These are phyloP conservation scores for Lasiosphaeria miniovina DNA, from an alignment of 495 filamentous ascomycete genomes.

Conservation along the genomic window DNA sequence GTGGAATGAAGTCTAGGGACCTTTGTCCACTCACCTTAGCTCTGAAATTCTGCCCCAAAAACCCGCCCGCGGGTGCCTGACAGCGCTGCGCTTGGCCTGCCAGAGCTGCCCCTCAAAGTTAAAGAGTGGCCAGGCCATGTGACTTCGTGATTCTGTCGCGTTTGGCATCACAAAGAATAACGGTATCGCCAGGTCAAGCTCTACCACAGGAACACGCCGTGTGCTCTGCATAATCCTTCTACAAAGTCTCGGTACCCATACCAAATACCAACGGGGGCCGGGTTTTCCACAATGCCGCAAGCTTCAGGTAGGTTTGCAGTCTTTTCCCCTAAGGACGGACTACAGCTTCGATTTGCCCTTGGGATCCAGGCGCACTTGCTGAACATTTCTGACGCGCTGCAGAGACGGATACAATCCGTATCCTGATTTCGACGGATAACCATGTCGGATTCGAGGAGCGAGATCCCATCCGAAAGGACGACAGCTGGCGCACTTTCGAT, in stretches of 20 bases:
- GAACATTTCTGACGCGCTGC: slow-evolving; percentile 1
- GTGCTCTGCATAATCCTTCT: background rate
- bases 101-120: background rate
- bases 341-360: background rate
- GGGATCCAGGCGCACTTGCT: background rate
- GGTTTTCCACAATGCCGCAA: slow-evolving; percentile 23
- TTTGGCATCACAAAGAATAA: background rate
- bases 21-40: too few relatives aligned
- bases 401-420: slow-evolving; percentile 89
- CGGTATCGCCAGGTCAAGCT: background rate
- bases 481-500: slow-evolving; percentile 95
- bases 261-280: background rate
- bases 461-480: slow-evolving; percentile 87
- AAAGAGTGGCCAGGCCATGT: slow-evolving; percentile 15
- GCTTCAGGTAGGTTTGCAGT: slow-evolving; percentile 17
- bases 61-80: background rate
- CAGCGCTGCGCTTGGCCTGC: background rate
- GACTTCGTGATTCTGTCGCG: slow-evolving; percentile 26
- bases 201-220: background rate
- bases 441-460: slow-evolving; percentile 97
- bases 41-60: background rate
- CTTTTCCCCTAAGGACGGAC: background rate
- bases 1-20: too few relatives aligned
- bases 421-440: slow-evolving; percentile 90
- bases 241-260: background rate